These are phyloP conservation scores for Sesbania bispinosa DNA, from an alignment of 306 rosid genomes.

Conservation along the genomic window DNA sequence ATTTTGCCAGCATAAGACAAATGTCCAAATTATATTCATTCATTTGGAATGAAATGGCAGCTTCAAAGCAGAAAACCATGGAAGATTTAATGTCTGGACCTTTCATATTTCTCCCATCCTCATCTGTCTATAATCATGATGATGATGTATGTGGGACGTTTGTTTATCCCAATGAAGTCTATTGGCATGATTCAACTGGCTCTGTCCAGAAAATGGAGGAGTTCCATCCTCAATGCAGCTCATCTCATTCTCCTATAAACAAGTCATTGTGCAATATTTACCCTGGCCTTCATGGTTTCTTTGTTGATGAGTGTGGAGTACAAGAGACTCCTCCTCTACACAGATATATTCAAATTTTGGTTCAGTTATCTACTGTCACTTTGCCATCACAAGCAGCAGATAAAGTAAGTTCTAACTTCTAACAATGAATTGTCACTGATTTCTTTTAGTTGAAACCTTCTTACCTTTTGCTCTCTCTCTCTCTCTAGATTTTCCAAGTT, in stretches of 20 bases:
- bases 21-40: slow-evolving; percentile 75
- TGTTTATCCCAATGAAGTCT: slow-evolving; percentile 59
- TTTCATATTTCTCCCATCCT: slow-evolving; percentile 67
- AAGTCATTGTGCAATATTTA: slow-evolving; percentile 60
- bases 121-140: slow-evolving; percentile 43
- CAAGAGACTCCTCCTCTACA: slow-evolving; percentile 66
- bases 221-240: slow-evolving; percentile 34
- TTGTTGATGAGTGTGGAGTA: slow-evolving; percentile 63
- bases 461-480: slow-evolving; percentile 21
- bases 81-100: slow-evolving; percentile 66
- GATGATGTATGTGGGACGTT: slow-evolving; percentile 65
- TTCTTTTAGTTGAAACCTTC: slow-evolving; percentile 23
- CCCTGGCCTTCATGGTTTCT: slow-evolving; percentile 77
- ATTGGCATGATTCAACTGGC: slow-evolving; percentile 77
- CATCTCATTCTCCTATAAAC: slow-evolving; percentile 40
- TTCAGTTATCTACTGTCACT: slow-evolving; percentile 60
- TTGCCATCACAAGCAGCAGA: slow-evolving; percentile 77
- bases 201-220: slow-evolving; percentile 50
- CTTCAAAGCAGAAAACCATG: slow-evolving; percentile 52
- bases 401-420: slow-evolving; percentile 56
- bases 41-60: slow-evolving; percentile 75
- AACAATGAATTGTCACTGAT: slow-evolving; percentile 1
- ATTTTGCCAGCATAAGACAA: slow-evolving; percentile 58
- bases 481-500: slow-evolving; percentile 67
- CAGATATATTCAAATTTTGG: slow-evolving; percentile 74